A percentile compares a stretch with the other conserved stretches of the same genome.
Evolutionary conservation across 2,329 filamentous ascomycete species (phyloP).

Genomic region (Fusarium acutatum): DNA sequence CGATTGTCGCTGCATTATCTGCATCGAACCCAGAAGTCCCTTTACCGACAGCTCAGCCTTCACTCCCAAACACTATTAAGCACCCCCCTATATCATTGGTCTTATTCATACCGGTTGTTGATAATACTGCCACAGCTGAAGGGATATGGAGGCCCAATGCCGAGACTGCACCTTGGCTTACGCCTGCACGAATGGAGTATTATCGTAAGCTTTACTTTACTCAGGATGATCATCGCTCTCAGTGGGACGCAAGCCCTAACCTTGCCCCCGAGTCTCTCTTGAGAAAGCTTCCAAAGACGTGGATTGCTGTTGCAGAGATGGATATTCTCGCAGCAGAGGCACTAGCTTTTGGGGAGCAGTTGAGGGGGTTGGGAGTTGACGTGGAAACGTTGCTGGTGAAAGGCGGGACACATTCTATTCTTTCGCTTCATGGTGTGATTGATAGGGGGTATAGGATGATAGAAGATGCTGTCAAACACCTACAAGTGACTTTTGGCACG

Average conservation of each 20-base stretch:
- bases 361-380: conserved; percentile 35
- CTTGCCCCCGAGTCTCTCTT: conserved; percentile 39
- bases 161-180: conserved; percentile 46
- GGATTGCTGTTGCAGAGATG: conserved; percentile 45
- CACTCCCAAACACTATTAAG: conserved; percentile 5
- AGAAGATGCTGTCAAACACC: conserved; percentile 31
- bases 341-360: conserved; percentile 39
- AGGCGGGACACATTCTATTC: conserved; percentile 40
- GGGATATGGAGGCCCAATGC: conserved; percentile 38
- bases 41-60: conserved; percentile 31
- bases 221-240: conserved; percentile 29
- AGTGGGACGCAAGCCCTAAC: conserved; percentile 47
- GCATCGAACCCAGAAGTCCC: conserved; percentile 13
- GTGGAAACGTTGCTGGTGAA: conserved; percentile 28
- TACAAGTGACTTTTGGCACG: conserved; percentile 31
- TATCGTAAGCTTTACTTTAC: conserved; percentile 49
- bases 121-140: conserved; percentile 45
- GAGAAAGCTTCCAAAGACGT: conserved; percentile 42
- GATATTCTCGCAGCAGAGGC: conserved; percentile 48
- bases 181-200: conserved; percentile 46
- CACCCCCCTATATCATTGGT: conserved; percentile 24
- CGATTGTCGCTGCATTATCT: conserved; percentile 35
- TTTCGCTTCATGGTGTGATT: conserved; percentile 39
- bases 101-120: conserved; percentile 46
- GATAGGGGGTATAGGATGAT: conserved; percentile 37